Base-by-base conservation (phyloP, 257 asterid genomes). In the Nyctanthes arbortristis region DNA sequence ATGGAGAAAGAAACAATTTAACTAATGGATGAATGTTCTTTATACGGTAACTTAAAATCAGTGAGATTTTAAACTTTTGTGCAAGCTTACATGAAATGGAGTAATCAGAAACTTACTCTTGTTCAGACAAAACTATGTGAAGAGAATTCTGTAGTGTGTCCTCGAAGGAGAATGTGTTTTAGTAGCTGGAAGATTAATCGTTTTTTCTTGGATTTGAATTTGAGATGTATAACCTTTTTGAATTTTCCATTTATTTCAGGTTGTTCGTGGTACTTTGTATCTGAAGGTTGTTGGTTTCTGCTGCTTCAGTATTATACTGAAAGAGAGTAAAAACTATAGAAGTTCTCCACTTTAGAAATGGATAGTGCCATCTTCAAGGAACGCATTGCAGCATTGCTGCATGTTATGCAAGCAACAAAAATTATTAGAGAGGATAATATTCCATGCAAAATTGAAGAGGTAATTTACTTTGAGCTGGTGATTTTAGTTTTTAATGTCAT, bases 391-490 rank as follows among this genome's bases (percentile, higher is more conserved):
- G 89, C 88, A 29, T 58, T 89, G 36, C 63, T 80, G 74, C 84
- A 75, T 68, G 84, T 84, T 52, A 29, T 79, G 74, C 77, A 73
- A 62, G 72, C 82, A 24, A 62, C 78, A 55, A 77, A 71, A 67
- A n/a, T 69, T 63, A 43, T 86, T 13, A 80, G 73, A 79, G 83
- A 67, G 11, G 96, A 88, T 70, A 79, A 69, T 47, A 28, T 63
- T 58, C 96, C 96, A n/a, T 84, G 87, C 88, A 70, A 79, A 80
- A 90, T 93, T 45, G 97, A 88, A 72, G 93, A 85, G 96, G 98
- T 90, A 78, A 24, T 54, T 65, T 18, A 20, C n/a, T 36, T n/a
- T 47, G n/a, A 61, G 63, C 29, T 73, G 16, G 32, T 43, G 4
- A 9, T 33, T 20, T 5, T 37, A 49, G 16, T 52, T 4, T 64